Conservation (phyloP, 345 rosid genomes). For the Acer yangbiense region DNA sequence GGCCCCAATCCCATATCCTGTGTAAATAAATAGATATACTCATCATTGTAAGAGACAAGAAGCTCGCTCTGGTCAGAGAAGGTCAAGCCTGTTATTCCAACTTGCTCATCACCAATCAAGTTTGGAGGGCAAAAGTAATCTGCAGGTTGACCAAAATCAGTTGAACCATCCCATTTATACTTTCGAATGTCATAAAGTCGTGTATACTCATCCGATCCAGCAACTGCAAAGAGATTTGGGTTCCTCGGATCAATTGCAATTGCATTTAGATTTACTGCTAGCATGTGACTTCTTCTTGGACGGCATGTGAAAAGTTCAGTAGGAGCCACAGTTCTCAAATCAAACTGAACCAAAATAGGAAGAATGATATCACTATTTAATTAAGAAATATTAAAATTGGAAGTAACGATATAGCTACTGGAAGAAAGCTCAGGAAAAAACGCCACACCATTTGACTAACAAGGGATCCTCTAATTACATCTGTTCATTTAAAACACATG, state of each 20-base stretch:
- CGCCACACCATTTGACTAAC: not conserved
- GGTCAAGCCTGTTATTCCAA: conserved; percentile 88
- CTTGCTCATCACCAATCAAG: conserved; percentile 54
- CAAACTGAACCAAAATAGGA: conserved; percentile 64
- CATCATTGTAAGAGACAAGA: conserved; percentile 77
- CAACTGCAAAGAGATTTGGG: conserved; percentile 76
- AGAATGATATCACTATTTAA: conserved; percentile 14
- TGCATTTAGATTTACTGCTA: conserved; percentile 56
- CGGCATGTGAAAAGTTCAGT: conserved; percentile 75
- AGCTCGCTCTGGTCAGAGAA: conserved; percentile 92
- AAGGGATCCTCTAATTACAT: not conserved
- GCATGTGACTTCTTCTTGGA: conserved; percentile 37
- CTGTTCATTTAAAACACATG: not conserved
- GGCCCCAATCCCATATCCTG: conserved; percentile 79
- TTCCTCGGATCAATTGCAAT: conserved; percentile 83
- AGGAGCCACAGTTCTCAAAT: conserved; percentile 64
- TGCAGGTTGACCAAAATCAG: conserved; percentile 55
- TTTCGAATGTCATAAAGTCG: conserved; percentile 85
- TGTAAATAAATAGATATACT: conserved; percentile 74
- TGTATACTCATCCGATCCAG: conserved; percentile 78
- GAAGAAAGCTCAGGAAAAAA: conserved; percentile 16
- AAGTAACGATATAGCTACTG: not conserved
- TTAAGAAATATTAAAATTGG: not conserved
- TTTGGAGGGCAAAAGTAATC: conserved; percentile 76
- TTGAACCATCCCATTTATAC: conserved; percentile 53